Conservation (phyloP, 73 alveolate species). For the Diophrys appendiculata region DNA sequence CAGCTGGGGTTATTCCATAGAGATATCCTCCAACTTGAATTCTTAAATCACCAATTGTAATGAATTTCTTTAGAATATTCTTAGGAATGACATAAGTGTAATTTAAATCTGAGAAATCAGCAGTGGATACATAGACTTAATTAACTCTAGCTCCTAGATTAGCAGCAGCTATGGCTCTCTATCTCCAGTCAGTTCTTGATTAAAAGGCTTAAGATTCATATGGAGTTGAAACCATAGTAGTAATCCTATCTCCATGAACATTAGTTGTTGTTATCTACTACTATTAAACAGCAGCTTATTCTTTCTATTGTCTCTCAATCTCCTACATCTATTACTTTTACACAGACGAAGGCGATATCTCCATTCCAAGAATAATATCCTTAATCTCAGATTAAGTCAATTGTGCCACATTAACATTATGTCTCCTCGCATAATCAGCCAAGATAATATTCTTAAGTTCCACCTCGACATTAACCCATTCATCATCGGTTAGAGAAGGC, state of each 20-base stretch:
- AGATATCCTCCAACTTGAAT: conserved; percentile 98
- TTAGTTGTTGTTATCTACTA: conserved; percentile 87
- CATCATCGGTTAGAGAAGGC: conserved; percentile 99
- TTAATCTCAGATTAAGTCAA: conserved; percentile 99
- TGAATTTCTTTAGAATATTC: conserved; percentile 97
- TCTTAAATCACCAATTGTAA: conserved; percentile 96
- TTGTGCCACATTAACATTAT: conserved; percentile 98
- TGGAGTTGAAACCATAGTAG: conserved; percentile 90
- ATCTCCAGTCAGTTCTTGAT: conserved; percentile 99
- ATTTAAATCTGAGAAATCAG: conserved; percentile 91
- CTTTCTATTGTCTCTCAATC: conserved; percentile 92
- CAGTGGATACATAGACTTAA: conserved; percentile 97
- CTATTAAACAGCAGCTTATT: conserved; percentile 83
- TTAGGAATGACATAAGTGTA: conserved; percentile 98
- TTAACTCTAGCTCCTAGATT: conserved; percentile 95
- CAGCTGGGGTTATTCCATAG: conserved; percentile 98
- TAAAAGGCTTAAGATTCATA: conserved; percentile 97
- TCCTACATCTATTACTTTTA: conserved; percentile 83
- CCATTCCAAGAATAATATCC: conserved; percentile 99
- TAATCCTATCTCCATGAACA: conserved; percentile 88
- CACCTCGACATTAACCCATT: conserved; percentile 99
- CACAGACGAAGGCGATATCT: conserved; percentile 97
- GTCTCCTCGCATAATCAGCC: conserved; percentile 99
- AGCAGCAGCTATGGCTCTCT: conserved; percentile 99
- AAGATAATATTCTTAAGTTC: conserved; percentile 98